A percentile compares a stretch with the other conserved stretches of the same genome.
These are phyloP conservation scores for Collybia nuda DNA, from an alignment of 768 basidiomycete genomes.

Conservation along the genomic window DNA sequence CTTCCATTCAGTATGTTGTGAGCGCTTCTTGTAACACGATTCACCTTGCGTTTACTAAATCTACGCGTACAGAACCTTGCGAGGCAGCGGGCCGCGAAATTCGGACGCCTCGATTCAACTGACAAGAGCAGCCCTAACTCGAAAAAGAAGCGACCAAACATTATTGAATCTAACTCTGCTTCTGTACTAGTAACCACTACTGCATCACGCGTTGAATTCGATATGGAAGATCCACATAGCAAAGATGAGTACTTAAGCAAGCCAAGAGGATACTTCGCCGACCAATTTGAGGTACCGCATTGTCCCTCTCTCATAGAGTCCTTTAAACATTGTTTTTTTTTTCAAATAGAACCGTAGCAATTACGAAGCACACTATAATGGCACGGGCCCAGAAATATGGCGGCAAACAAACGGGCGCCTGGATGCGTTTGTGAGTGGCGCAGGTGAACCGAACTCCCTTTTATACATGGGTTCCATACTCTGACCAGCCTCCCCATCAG, in stretches of 20 bases:
- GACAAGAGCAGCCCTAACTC: conserved; percentile 18
- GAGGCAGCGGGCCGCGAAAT: conserved; percentile 70
- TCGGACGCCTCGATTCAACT: conserved; percentile 48
- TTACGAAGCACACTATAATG: conserved; percentile 82
- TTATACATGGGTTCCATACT: not conserved
- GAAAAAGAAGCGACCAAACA: conserved; percentile 17
- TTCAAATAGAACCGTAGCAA: conserved; percentile 89
- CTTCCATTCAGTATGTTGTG: conserved; percentile 58
- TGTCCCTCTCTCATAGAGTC: not conserved
- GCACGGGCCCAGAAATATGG: conserved; percentile 96
- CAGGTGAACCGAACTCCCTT: conserved; percentile 47
- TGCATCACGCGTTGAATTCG: conserved; percentile 38
- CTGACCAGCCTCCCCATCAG: conserved; percentile 31
- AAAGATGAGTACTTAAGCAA: conserved; percentile 41
- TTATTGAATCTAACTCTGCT: conserved; percentile 42
- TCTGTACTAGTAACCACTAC: conserved; percentile 55
- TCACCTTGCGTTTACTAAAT: not conserved
- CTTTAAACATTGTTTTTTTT: not conserved
- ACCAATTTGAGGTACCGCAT: conserved; percentile 79
- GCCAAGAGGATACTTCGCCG: conserved; percentile 89
- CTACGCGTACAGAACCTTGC: conserved; percentile 74
- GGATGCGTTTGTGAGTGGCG: conserved; percentile 87
- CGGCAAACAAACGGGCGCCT: conserved; percentile 82
- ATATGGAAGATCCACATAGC: conserved; percentile 31
- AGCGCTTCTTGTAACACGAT: conserved; percentile 21